Evolutionary conservation across 129 eudicot species (phyloP).

Genomic region (Smallanthus sonchifolius): DNA sequence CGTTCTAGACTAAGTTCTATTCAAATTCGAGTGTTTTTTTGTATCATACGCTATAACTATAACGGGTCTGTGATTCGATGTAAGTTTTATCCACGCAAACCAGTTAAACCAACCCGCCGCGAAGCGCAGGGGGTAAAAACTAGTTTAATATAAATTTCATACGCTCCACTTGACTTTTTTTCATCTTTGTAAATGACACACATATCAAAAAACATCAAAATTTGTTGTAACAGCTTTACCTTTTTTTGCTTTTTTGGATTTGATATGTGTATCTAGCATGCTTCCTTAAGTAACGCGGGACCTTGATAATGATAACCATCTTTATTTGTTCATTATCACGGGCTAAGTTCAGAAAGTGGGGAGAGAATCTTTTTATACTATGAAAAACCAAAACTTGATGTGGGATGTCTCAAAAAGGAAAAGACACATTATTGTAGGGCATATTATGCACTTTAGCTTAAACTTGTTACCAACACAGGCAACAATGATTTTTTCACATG

Average conservation of each 20-base stretch:
- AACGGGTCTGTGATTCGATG: too few species aligned
- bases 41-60: too few species aligned
- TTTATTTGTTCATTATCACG: slow-evolving; percentile 35
- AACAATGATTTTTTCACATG: background rate
- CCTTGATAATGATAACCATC: slow-evolving; percentile 23
- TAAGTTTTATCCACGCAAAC: too few species aligned
- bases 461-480: background rate
- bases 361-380: slow-evolving; percentile 19
- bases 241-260: slow-evolving; percentile 21
- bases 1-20: too few species aligned
- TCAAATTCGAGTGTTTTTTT: too few species aligned
- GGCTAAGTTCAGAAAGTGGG: slow-evolving; percentile 19
- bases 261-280: slow-evolving; percentile 26
- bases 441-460: slow-evolving; percentile 23
- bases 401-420: slow-evolving; percentile 28
- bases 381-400: slow-evolving; percentile 21
- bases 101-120: too few species aligned
- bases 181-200: slow-evolving; percentile 21
- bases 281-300: slow-evolving; percentile 22
- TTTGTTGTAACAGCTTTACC: slow-evolving; percentile 24
- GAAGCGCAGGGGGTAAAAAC: too few species aligned
- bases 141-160: slow-evolving; percentile 1
- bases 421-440: slow-evolving; percentile 30
- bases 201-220: slow-evolving; percentile 16
- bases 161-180: slow-evolving; percentile 33